phyloP scores from a whole-genome alignment of 2,329 filamentous ascomycete species.

The Bisporella sp. region DNA sequence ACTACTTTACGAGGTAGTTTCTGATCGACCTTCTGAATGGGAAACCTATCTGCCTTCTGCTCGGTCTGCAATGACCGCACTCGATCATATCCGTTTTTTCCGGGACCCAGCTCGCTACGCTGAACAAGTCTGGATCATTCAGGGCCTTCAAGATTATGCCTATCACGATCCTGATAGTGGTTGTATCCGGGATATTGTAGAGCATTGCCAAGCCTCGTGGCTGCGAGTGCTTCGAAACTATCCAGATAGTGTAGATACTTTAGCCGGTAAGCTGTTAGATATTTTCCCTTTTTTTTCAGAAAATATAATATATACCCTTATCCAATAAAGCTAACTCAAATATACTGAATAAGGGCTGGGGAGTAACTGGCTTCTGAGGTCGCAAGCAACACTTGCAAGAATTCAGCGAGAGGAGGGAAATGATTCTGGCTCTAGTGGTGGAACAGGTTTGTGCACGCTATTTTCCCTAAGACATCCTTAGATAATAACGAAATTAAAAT shows the following conservation, averaged over 20 bases:
- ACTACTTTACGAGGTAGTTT: conserved; percentile 20
- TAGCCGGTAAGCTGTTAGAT: conserved; percentile 30
- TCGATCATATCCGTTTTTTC: conserved; percentile 33
- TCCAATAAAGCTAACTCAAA: not conserved
- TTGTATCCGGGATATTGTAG: conserved; percentile 36
- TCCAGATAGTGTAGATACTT: conserved; percentile 34
- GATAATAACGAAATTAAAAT: too few species aligned
- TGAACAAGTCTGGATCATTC: conserved; percentile 35
- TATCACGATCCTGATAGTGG: conserved; percentile 41
- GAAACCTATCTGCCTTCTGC: conserved; percentile 30
- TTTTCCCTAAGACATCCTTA: too few species aligned
- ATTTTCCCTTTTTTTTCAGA: not conserved
- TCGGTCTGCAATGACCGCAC: conserved; percentile 30
- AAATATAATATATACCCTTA: not conserved
- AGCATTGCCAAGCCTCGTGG: conserved; percentile 43
- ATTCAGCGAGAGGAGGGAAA: conserved; percentile 38
- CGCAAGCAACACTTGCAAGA: conserved; percentile 40
- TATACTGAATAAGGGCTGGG: conserved; percentile 34
- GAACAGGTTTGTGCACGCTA: conserved; percentile 4
- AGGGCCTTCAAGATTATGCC: conserved; percentile 40
- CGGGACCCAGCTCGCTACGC: conserved; percentile 26
- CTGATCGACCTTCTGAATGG: conserved; percentile 21
- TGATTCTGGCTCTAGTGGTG: conserved; percentile 21
- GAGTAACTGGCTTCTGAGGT: conserved; percentile 41
- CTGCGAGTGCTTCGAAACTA: conserved; percentile 37